Percentiles rank a stretch among this genome's conserved stretches.
phyloP scores from a whole-genome alignment of 768 basidiomycete species.

The Amanita rimosa region DNA sequence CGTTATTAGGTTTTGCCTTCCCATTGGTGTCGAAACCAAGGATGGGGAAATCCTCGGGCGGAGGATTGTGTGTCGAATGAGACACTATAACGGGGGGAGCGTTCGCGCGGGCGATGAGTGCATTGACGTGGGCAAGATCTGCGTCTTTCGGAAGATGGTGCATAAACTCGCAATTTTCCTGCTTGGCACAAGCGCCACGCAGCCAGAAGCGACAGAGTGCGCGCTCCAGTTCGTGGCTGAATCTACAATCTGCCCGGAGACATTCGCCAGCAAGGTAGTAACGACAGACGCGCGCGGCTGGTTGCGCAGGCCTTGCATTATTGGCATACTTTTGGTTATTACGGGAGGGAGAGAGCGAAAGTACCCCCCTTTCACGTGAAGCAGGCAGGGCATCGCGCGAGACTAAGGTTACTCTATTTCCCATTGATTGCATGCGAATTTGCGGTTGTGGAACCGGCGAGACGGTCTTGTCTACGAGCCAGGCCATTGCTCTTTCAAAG shows the following conservation, averaged over 20 bases:
- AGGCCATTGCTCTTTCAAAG: slow-evolving; percentile 92
- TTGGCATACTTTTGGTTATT: slow-evolving; percentile 27
- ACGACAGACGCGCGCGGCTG: slow-evolving; percentile 79
- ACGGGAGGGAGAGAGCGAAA: slow-evolving; percentile 17
- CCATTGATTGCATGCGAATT: slow-evolving; percentile 48
- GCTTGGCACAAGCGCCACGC: slow-evolving; percentile 93
- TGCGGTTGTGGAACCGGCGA: slow-evolving; percentile 35
- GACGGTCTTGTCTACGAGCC: slow-evolving; percentile 71
- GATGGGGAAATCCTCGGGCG: slow-evolving; percentile 64
- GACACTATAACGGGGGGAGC: slow-evolving; percentile 37
- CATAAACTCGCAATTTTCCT: slow-evolving; percentile 92
- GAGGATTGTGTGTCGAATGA: slow-evolving; percentile 23
- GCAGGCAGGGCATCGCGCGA: slow-evolving; percentile 34
- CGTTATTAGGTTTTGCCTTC: slow-evolving; percentile 33
- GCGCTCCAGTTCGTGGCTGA: slow-evolving; percentile 93
- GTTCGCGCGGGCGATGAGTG: slow-evolving; percentile 56
- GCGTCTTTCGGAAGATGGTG: slow-evolving; percentile 85
- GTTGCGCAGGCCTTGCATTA: slow-evolving; percentile 45
- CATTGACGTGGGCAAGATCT: slow-evolving; percentile 60
- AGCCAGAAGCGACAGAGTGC: slow-evolving; percentile 97
- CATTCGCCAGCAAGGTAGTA: slow-evolving; percentile 98
- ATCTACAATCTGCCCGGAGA: slow-evolving; percentile 90
- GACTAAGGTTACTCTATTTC: slow-evolving; percentile 57
- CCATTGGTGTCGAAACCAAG: slow-evolving; percentile 37
- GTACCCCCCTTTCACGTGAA: slow-evolving; percentile 28